A percentile compares a stretch with the other conserved stretches of the same genome.
Conservation (phyloP, 129 eudicot species). For the Flaveria brownii region DNA sequence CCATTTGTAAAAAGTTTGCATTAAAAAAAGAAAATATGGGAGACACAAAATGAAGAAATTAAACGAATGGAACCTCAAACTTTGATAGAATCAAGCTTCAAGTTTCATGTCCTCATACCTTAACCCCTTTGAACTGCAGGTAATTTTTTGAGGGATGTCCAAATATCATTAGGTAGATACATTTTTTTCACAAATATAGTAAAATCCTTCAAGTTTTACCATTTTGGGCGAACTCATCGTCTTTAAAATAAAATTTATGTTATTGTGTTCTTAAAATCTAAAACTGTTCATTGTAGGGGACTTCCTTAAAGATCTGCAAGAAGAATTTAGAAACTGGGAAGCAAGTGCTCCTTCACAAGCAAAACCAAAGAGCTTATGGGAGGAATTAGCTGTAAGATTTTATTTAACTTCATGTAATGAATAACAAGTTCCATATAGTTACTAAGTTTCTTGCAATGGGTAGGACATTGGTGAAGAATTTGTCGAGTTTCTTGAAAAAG, state of each 20-base stretch:
- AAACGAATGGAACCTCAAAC: constrained; percentile 11
- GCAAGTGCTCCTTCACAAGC: constrained; percentile 69
- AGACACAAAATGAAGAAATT: constrained; percentile 21
- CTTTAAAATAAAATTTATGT: constrained; percentile 17
- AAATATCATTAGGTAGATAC: constrained; percentile 88
- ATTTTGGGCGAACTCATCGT: constrained; percentile 21
- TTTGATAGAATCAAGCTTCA: constrained; percentile 26
- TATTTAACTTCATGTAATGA: background rate
- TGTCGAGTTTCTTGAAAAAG: constrained; percentile 96
- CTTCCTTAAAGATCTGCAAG: constrained; percentile 88
- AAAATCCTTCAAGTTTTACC: constrained; percentile 19
- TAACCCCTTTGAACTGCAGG: constrained; percentile 83
- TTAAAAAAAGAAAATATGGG: constrained; percentile 7
- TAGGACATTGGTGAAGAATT: constrained; percentile 97
- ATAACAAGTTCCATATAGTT: constrained; percentile 8
- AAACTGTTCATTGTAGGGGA: constrained; percentile 54
- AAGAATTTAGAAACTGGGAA: constrained; percentile 88
- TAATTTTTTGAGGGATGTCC: constrained; percentile 90
- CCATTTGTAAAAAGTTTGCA: constrained; percentile 10
- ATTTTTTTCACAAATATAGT: constrained; percentile 40
- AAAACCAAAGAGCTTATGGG: constrained; percentile 96
- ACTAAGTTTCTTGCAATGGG: constrained; percentile 18
- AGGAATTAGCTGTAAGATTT: constrained; percentile 76
- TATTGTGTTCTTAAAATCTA: constrained; percentile 29
- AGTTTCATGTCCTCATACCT: constrained; percentile 48